A percentile compares a stretch with the other conserved stretches of the same genome.
These are phyloP conservation scores for Oryza nivara DNA, from an alignment of 176 grass and related monocot species.

Conservation along the genomic window DNA sequence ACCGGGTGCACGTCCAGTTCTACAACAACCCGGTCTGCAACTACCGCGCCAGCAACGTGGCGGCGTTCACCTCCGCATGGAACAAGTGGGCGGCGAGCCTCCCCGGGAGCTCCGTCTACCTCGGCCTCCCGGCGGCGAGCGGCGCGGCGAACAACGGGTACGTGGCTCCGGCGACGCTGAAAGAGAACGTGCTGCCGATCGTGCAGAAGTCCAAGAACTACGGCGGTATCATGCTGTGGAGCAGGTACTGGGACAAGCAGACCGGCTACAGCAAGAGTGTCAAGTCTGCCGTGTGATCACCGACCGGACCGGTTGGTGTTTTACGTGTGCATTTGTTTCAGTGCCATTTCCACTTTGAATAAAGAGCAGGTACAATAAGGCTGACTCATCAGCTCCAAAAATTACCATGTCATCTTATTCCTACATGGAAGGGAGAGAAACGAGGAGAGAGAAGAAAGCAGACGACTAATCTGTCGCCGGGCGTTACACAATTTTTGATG, in stretches of 20 bases:
- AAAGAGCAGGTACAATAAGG: too few relatives aligned
- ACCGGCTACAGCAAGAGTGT: slow-evolving; percentile 9
- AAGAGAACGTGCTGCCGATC: slow-evolving; percentile 15
- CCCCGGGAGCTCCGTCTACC: too few relatives aligned
- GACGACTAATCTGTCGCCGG: too few relatives aligned
- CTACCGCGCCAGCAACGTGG: background rate
- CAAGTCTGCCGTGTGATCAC: slow-evolving; percentile 2
- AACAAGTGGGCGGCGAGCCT: background rate
- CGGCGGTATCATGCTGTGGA: slow-evolving; percentile 32
- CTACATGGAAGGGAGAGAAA: too few relatives aligned
- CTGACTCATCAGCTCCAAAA: too few relatives aligned
- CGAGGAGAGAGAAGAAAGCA: too few relatives aligned
- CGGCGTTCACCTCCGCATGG: background rate
- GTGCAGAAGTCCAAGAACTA: slow-evolving; percentile 23
- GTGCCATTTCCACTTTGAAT: too few relatives aligned
- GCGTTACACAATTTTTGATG: too few relatives aligned
- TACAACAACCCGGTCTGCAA: slow-evolving; percentile 19
- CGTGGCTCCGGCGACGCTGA: background rate
- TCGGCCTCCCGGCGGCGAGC: too few relatives aligned
- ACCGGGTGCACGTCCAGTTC: slow-evolving; percentile 31
- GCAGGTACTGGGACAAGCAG: background rate
- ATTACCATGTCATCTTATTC: too few relatives aligned
- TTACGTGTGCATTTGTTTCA: too few relatives aligned
- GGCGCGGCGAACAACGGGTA: background rate
- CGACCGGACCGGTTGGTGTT: too few relatives aligned